phyloP scores from a whole-genome alignment of 2,329 filamentous ascomycete species.

The Seiridium unicorne region DNA sequence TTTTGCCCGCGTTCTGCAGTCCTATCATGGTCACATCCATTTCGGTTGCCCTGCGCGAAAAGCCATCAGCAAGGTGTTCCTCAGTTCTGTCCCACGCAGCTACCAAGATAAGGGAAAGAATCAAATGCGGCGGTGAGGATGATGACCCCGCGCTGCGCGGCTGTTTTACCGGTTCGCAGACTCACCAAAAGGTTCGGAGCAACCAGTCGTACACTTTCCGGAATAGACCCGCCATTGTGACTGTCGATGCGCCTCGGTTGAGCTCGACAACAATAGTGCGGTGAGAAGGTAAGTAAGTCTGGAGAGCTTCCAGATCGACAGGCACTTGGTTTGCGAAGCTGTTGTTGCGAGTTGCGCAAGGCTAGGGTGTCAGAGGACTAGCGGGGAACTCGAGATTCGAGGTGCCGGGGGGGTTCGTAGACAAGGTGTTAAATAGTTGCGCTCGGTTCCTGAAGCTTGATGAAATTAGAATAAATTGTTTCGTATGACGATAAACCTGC shows the following conservation, averaged over 20 bases:
- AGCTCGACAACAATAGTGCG: background rate
- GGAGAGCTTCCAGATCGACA: background rate
- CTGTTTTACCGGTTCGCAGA: constrained; percentile 24
- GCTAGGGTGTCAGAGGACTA: constrained; percentile 10
- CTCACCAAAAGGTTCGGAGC: constrained; percentile 93
- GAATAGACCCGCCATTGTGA: constrained; percentile 85
- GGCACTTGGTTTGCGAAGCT: constrained; percentile 10
- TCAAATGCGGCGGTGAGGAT: constrained; percentile 18
- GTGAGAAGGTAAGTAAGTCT: background rate
- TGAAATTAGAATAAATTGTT: constrained; percentile 39
- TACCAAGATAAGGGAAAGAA: background rate
- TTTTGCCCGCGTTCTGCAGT: constrained; percentile 97
- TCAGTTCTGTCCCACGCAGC: background rate
- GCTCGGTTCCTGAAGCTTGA: constrained; percentile 26
- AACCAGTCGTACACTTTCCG: constrained; percentile 97
- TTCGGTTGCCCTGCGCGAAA: constrained; percentile 79
- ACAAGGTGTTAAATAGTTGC: constrained; percentile 38
- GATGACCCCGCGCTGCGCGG: constrained; percentile 24
- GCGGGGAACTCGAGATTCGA: constrained; percentile 9
- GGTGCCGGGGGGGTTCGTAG: constrained; percentile 22
- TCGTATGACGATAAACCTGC: constrained; percentile 34
- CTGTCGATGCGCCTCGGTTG: background rate
- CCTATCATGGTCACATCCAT: constrained; percentile 99
- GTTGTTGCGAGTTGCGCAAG: constrained; percentile 9
- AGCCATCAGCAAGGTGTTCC: constrained; percentile 14